Evolutionary conservation across 768 basidiomycete species (phyloP), one percentile per base, ranked within the genome.

Genomic region (Phaeolepiota aurea): DNA sequence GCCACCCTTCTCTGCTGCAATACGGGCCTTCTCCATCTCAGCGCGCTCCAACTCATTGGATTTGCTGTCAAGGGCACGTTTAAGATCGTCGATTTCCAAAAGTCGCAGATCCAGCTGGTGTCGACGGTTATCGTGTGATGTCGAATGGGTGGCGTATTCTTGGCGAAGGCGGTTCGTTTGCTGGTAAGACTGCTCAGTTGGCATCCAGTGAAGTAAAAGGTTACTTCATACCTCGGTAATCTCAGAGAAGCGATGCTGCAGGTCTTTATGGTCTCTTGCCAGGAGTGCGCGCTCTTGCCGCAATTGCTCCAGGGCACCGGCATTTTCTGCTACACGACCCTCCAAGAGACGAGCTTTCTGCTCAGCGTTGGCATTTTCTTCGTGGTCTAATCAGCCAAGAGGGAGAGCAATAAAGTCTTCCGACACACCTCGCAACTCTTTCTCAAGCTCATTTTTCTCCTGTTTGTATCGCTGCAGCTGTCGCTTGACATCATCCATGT

Each of bases 221-320:
- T n/a, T 20, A 36, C 14, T 23, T 55, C 71, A 23, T 46, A 84
- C 88, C 66, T 87, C 79, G 4, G 82, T 72, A 5, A 75, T 67
- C 32, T 85, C 76, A 3, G 74, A 58, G 48, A 80, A 82, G 14
- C 73, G 76, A 15, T 69, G 70, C 53, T 90, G 85, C 20, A 91
- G 69, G 34, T 75, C 69, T 54, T 83, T 84, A 52, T 89, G 77
- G 49, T 90, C 85, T 12, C 63, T 58, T 5, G 69, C 70, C 18
- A 92, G 74, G 36, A 81, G 55, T 20, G 81, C 72, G 3, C 87
- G 82, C 52, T 92, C 89, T 45, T 82, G 74, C 15, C 89, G 76
- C 21, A 92, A 65, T 20, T 82, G 76, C 19, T 87, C 77, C 36
- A 90, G 84, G 2, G 76, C 74, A 44, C 77, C 74, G 0, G 67